phyloP scores from a whole-genome alignment of 768 basidiomycete genomes.

The Exidia glandulosa region DNA sequence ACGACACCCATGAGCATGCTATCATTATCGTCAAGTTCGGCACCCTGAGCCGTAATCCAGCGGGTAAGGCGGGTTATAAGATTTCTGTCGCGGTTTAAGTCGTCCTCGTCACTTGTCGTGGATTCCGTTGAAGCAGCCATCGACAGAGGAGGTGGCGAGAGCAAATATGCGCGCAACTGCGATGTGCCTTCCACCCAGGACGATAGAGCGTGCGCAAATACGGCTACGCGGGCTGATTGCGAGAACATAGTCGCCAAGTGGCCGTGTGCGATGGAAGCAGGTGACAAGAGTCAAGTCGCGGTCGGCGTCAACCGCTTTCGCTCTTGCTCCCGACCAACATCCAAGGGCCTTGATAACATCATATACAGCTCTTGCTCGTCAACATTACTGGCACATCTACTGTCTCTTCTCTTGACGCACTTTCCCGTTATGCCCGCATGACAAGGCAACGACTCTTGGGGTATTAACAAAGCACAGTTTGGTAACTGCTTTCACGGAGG shows the following conservation, averaged over 20 bases:
- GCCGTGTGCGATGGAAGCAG: neutral
- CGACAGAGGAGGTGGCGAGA: constrained; percentile 3
- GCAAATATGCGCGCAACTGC: constrained; percentile 6
- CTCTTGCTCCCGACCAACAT: no score
- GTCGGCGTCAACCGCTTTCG: no score
- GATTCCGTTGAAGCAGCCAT: neutral
- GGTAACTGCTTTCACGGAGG: no score
- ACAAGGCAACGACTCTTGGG: no score
- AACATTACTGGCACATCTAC: no score
- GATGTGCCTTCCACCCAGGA: constrained; percentile 14
- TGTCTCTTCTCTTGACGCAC: no score
- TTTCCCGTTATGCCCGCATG: no score
- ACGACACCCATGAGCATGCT: constrained; percentile 3
- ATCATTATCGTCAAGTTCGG: constrained; percentile 9
- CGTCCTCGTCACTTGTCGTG: constrained; percentile 3
- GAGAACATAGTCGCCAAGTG: no score
- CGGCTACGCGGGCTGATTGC: neutral
- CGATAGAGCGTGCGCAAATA: constrained; percentile 9
- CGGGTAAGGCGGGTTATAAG: neutral
- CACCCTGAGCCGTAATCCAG: constrained; percentile 1
- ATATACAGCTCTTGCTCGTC: no score
- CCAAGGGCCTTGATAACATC: no score
- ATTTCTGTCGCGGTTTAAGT: neutral
- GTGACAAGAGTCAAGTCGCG: no score
- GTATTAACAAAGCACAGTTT: no score